Base-by-base conservation (phyloP, 2,329 filamentous ascomycete species). In the Penicillium expansum region DNA sequence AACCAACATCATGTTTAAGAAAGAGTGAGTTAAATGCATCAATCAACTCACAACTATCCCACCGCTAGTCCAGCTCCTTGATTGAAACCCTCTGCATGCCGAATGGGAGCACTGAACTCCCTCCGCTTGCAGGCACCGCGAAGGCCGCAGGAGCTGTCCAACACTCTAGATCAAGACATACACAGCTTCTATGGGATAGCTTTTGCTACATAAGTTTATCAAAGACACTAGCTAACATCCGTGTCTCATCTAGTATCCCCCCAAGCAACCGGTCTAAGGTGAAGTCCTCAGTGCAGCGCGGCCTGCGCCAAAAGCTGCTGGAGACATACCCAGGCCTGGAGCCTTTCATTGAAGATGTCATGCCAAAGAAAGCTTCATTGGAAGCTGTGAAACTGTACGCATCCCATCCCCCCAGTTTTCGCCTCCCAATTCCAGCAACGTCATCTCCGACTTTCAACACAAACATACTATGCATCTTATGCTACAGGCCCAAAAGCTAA, bases 251-350 rank as follows among this genome's bases (percentile, higher is more conserved):
- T 69, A 93, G 90, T 65, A 86, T 96, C 74, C 80, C 86, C 68
- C 79, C 88, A 27, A 86, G 89, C 64, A 87, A 90, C 55, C 96
- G 94, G 79, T 91, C 92, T 67, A 97, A 97, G 82, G 91, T 97
- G 77, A 99, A 97, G 80, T 97, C 93, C 63, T 96, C 92, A 24
- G 91, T 91, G 55, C 92, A 97, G 80, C 90, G 94, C 70, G 85
- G 81, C 62, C 87, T 99, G 68, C 90, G 94, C 67, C 83, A 87
- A 69, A 90, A 90, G 70, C 84, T 97, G 64, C 80, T 94, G 62
- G 83, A 91, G 57, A 89, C 89, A 52, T 97, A 95, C 77, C 94
- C 94, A 3, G 84, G 90, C 50, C 88, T 97, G 50, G 86, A 86
- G 65, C 90, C 91, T 0, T 85, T 91, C 78, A 95, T 97, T 76